Evolutionary conservation across 306 rosid genomes (phyloP).

Genomic region (Acacia crassicarpa): DNA sequence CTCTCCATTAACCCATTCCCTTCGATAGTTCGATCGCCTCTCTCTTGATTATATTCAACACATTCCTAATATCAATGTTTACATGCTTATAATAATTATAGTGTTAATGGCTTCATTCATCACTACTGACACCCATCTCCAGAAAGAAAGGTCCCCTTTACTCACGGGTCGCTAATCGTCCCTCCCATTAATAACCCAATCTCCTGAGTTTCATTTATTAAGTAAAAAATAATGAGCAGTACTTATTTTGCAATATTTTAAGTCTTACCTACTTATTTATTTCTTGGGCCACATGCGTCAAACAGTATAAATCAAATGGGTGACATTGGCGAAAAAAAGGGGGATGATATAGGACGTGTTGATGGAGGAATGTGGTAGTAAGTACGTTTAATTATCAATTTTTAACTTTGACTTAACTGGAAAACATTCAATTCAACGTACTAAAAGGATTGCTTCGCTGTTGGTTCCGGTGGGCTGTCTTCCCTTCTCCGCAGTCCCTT

Average conservation of each 20-base stretch:
- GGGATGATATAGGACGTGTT: background rate
- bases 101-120: background rate
- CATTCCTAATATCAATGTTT: background rate
- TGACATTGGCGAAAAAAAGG: too few species aligned
- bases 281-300: background rate
- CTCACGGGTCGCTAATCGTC: background rate
- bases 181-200: background rate
- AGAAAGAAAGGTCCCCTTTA: background rate
- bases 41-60: background rate
- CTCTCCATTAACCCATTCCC: background rate
- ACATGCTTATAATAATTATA: background rate
- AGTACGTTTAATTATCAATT: background rate
- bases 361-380: background rate
- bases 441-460: background rate
- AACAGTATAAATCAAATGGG: background rate
- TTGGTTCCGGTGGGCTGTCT: background rate
- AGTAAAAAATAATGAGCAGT: background rate
- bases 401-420: background rate
- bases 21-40: too few species aligned
- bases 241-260: background rate
- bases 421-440: background rate
- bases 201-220: background rate
- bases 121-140: background rate
- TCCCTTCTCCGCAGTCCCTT: background rate
- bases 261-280: background rate